Conservation (phyloP, 305 asterid genomes). For the Fraxinus nigra region DNA sequence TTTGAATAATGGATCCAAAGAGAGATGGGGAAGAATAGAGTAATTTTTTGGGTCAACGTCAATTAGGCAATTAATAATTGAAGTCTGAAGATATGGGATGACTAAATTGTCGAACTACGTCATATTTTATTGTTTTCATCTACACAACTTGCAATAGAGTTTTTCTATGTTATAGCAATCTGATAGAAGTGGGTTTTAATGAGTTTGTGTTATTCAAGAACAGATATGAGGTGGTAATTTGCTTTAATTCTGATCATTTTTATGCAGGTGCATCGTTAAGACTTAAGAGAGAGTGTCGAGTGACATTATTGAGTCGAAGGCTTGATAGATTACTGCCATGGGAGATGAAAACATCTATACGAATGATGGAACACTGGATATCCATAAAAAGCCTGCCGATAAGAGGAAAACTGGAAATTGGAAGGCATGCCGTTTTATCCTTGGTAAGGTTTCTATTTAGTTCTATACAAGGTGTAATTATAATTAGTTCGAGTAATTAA, state of each 20-base stretch:
- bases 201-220: not conserved
- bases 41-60: not conserved
- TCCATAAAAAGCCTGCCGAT: constrained; percentile 35
- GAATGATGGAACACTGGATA: constrained; percentile 41
- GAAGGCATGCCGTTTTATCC: constrained; percentile 44
- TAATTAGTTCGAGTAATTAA: not conserved
- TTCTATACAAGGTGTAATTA: not conserved
- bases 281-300: not conserved
- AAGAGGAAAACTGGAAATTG: constrained; percentile 46
- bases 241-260: not conserved
- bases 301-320: not conserved
- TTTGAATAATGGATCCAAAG: not conserved
- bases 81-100: not conserved
- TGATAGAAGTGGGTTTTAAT: not conserved
- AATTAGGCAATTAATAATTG: not conserved
- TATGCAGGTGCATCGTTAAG: constrained; percentile 5
- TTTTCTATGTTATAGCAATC: not conserved
- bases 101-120: not conserved
- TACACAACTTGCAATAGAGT: not conserved
- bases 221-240: no score
- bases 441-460: constrained; percentile 22
- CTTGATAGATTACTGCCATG: constrained; percentile 17
- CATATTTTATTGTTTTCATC: not conserved
- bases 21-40: not conserved
- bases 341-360: constrained; percentile 27